These are phyloP conservation scores for Amanita rubescens DNA, from an alignment of 768 basidiomycete species.

Conservation along the genomic window DNA sequence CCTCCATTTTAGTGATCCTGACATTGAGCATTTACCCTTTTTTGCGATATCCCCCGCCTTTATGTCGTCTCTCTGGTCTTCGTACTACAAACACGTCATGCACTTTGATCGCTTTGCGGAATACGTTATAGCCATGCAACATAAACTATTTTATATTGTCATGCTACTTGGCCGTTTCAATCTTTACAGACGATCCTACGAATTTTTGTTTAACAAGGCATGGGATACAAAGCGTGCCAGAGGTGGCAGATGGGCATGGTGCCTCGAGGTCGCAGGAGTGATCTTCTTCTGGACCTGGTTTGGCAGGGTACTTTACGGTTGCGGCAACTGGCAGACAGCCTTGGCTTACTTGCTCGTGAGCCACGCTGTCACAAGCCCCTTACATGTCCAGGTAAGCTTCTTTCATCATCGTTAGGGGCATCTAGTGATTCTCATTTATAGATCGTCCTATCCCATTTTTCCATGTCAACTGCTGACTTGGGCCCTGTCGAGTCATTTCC, in stretches of 20 bases:
- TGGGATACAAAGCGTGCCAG: constrained; percentile 55
- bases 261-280: constrained; percentile 68
- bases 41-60: constrained; percentile 89
- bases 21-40: constrained; percentile 88
- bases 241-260: constrained; percentile 74
- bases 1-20: constrained; percentile 54
- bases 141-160: constrained; percentile 87
- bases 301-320: constrained; percentile 56
- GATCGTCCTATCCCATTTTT: constrained; percentile 98
- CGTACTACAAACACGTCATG: constrained; percentile 90
- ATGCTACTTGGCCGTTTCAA: constrained; percentile 92
- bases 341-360: constrained; percentile 77
- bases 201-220: constrained; percentile 58
- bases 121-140: constrained; percentile 68
- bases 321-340: constrained; percentile 63
- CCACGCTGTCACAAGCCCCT: constrained; percentile 79
- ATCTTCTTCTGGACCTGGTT: constrained; percentile 91
- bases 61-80: constrained; percentile 81
- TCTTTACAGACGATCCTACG: constrained; percentile 84
- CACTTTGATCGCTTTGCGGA: constrained; percentile 64
- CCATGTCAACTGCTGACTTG: constrained; percentile 87
- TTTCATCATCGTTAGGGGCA: neutral
- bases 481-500: constrained; percentile 90
- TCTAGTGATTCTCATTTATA: constrained; percentile 17
- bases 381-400: constrained; percentile 82